Evolutionary conservation across 805 yeast genomes (phyloP).

Genomic region (Pichia occidentalis): DNA sequence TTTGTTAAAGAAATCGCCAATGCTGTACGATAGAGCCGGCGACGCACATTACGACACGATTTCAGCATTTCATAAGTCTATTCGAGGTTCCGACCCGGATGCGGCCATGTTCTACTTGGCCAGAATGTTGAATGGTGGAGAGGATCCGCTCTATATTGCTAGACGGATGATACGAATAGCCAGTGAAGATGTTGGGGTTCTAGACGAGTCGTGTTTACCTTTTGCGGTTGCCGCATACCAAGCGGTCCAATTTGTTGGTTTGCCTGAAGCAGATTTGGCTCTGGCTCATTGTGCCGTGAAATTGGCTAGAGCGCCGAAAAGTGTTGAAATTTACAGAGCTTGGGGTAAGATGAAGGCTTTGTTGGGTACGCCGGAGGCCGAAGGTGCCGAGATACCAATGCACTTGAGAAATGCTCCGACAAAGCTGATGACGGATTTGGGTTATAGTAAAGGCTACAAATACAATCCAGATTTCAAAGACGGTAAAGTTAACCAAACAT

Average conservation of each 20-base stretch:
- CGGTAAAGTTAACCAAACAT: constrained; percentile 69
- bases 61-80: constrained; percentile 89
- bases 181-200: constrained; percentile 85
- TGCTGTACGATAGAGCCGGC: constrained; percentile 78
- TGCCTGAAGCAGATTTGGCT: constrained; percentile 89
- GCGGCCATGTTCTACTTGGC: constrained; percentile 85
- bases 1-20: constrained; percentile 43
- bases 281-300: constrained; percentile 93
- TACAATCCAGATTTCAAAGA: constrained; percentile 76
- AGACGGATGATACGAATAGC: constrained; percentile 93
- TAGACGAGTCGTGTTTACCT: constrained; percentile 79
- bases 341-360: constrained; percentile 59
- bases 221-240: constrained; percentile 82
- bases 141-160: constrained; percentile 83
- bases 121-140: constrained; percentile 89
- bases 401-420: constrained; percentile 97
- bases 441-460: constrained; percentile 78
- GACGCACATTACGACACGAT: constrained; percentile 94
- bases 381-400: constrained; percentile 61
- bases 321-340: constrained; percentile 80
- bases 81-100: constrained; percentile 84
- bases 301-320: constrained; percentile 76
- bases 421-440: constrained; percentile 77
- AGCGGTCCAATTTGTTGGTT: constrained; percentile 82
- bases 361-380: constrained; percentile 52